Percentiles rank a stretch among this genome's conserved stretches.
These are phyloP conservation scores for Epichloe coenophiala DNA, from an alignment of 2,329 filamentous ascomycete species.

Conservation along the genomic window DNA sequence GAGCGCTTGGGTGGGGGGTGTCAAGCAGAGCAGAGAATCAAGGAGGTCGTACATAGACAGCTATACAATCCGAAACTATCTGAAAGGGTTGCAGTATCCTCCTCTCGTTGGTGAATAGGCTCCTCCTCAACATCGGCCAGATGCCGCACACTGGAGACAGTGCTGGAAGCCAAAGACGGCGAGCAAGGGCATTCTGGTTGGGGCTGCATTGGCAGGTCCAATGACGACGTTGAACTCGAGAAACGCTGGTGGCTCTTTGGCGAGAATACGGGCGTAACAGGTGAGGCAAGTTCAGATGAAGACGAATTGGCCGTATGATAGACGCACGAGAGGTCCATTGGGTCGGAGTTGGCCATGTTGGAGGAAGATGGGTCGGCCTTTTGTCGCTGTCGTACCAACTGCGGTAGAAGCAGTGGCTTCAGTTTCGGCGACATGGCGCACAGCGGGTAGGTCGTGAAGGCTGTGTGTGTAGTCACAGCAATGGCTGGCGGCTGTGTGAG, in stretches of 20 bases:
- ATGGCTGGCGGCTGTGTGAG: neutral
- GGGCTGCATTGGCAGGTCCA: conserved; percentile 41
- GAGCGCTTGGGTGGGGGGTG: too few species aligned
- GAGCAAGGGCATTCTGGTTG: conserved; percentile 10
- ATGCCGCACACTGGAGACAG: conserved; percentile 47
- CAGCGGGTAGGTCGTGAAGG: neutral
- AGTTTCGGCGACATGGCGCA: conserved; percentile 5
- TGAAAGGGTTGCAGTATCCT: conserved; percentile 23
- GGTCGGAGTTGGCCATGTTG: conserved; percentile 20
- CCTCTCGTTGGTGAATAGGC: conserved; percentile 57
- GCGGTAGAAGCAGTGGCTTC: conserved; percentile 6
- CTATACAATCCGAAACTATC: conserved; percentile 39
- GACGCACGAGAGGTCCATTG: conserved; percentile 23
- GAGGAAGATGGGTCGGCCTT: conserved; percentile 10
- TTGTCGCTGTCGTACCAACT: conserved; percentile 4
- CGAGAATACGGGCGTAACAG: conserved; percentile 58
- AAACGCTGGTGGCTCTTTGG: conserved; percentile 49
- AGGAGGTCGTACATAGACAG: conserved; percentile 54
- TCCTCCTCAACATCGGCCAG: conserved; percentile 81
- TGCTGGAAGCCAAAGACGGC: conserved; percentile 18
- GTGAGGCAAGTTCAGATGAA: conserved; percentile 54
- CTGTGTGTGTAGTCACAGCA: neutral
- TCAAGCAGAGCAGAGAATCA: too few species aligned
- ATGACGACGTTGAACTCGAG: conserved; percentile 66
- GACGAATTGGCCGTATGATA: conserved; percentile 40